These are phyloP conservation scores for Daedaleopsis nitida DNA, from an alignment of 768 basidiomycete genomes.

Conservation along the genomic window DNA sequence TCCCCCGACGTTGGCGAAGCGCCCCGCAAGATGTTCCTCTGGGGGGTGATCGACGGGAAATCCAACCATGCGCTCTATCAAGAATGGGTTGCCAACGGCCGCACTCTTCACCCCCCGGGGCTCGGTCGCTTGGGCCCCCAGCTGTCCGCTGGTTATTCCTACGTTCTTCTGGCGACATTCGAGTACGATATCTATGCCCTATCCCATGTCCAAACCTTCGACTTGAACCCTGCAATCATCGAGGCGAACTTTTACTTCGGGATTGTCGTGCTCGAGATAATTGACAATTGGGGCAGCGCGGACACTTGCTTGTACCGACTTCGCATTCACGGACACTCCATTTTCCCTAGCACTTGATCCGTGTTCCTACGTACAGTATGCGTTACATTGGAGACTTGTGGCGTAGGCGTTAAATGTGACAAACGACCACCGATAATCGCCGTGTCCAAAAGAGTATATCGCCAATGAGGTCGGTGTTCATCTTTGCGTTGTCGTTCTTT, in stretches of 20 bases:
- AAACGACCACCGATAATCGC: too few relatives aligned
- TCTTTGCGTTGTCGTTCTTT: too few relatives aligned
- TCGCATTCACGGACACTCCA: background rate
- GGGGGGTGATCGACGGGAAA: background rate
- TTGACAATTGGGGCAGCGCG: background rate
- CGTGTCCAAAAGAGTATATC: background rate
- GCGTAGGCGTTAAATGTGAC: too few relatives aligned
- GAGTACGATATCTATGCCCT: constrained; percentile 1
- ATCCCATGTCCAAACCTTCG: constrained; percentile 1
- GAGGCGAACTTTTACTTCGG: constrained; percentile 1
- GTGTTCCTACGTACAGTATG: too few relatives aligned
- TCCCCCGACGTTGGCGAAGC: background rate
- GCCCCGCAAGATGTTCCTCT: background rate
- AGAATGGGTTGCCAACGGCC: background rate
- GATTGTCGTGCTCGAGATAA: background rate
- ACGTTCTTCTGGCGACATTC: background rate
- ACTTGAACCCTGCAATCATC: background rate
- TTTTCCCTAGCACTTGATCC: too few relatives aligned
- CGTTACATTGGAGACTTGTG: too few relatives aligned
- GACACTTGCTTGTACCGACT: constrained; percentile 1
- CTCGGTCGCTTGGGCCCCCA: background rate
- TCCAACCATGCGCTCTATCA: background rate
- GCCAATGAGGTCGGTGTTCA: too few relatives aligned
- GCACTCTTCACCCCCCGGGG: background rate
- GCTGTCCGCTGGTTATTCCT: background rate